Conservation (phyloP, 345 rosid genomes). For the Kandelia obovata region DNA sequence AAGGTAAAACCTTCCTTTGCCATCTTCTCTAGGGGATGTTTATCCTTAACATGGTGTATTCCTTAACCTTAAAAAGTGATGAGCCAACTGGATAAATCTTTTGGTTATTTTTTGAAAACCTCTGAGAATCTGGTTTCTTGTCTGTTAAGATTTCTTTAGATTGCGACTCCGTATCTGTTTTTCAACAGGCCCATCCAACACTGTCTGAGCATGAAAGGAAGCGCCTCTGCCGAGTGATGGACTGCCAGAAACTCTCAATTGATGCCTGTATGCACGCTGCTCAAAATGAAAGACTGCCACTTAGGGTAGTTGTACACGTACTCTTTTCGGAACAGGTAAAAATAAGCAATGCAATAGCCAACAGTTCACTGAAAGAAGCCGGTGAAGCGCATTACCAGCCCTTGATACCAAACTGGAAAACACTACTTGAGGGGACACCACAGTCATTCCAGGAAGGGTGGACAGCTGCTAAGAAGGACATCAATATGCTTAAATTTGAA, state of each 20-base stretch:
- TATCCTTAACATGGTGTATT: background rate
- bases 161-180: conserved; percentile 1
- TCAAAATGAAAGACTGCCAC: conserved; percentile 87
- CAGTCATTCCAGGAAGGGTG: conserved; percentile 98
- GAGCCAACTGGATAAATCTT: conserved; percentile 19
- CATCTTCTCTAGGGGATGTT: background rate
- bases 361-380: conserved; percentile 54
- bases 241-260: conserved; percentile 93
- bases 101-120: conserved; percentile 12
- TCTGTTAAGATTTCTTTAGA: background rate
- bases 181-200: conserved; percentile 82
- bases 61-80: too few species aligned
- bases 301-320: conserved; percentile 86
- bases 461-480: conserved; percentile 87
- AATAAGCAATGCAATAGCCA: conserved; percentile 79
- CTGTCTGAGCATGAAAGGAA: conserved; percentile 96
- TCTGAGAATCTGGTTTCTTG: too few species aligned
- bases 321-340: conserved; percentile 96
- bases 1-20: conserved; percentile 24
- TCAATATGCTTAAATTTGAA: conserved; percentile 86
- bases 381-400: conserved; percentile 68
- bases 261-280: conserved; percentile 99
- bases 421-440: conserved; percentile 85
- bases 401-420: conserved; percentile 67
- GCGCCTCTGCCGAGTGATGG: conserved; percentile 90